Percentiles rank a stretch among this genome's conserved stretches.
These are phyloP conservation scores for Leersia perrieri DNA, from an alignment of 176 grass and related monocot genomes.

Conservation along the genomic window DNA sequence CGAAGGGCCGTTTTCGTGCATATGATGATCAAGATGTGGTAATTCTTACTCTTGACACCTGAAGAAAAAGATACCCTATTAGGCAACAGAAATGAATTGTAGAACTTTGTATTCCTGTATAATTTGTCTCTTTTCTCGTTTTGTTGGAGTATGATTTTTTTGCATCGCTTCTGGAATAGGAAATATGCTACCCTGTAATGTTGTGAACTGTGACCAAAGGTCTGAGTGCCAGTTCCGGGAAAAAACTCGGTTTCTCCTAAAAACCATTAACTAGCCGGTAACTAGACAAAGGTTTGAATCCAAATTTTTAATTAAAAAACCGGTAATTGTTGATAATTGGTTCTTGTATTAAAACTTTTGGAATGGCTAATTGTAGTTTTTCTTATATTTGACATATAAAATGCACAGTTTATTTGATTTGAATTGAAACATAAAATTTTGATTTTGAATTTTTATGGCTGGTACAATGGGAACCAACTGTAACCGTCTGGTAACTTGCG, in stretches of 20 bases:
- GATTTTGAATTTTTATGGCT: neutral
- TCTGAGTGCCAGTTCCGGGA: neutral
- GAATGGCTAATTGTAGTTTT: neutral
- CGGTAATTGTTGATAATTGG: neutral
- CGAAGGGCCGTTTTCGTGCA: slow-evolving; percentile 84
- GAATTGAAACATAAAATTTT: neutral
- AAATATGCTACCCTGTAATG: neutral
- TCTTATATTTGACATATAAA: neutral
- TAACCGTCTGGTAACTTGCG: neutral
- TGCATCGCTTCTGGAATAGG: neutral
- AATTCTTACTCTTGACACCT: slow-evolving; percentile 33
- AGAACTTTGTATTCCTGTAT: slow-evolving; percentile 16
- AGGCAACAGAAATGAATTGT: neutral
- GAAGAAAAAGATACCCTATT: neutral
- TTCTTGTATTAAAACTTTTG: neutral
- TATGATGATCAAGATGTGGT: slow-evolving; percentile 79
- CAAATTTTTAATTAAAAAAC: neutral
- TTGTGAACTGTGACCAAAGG: neutral
- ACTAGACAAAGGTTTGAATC: neutral
- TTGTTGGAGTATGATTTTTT: slow-evolving; percentile 8
- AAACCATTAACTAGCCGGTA: neutral
- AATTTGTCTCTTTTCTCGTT: neutral
- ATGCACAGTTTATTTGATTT: neutral
- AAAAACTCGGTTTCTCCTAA: neutral
- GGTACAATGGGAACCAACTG: neutral